phyloP scores from a whole-genome alignment of 139 green algal species.

The Volvox africanus region DNA sequence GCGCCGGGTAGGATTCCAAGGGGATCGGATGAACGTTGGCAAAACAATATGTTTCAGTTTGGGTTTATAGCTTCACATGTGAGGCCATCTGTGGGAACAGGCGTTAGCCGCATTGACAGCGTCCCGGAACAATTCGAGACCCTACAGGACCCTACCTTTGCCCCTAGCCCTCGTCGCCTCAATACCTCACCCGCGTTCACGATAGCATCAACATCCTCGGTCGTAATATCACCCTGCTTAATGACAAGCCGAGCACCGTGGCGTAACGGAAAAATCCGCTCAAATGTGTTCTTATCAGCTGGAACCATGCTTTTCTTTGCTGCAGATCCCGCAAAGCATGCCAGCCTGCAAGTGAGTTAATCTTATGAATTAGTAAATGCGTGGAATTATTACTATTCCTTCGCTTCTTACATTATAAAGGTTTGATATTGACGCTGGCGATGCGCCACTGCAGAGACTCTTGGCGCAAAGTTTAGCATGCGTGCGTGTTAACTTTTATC shows the following conservation, averaged over 20 bases:
- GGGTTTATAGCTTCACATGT: no score
- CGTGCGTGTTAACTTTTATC: neutral
- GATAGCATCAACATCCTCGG: constrained; percentile 80
- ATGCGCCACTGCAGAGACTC: neutral
- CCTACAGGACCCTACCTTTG: no score
- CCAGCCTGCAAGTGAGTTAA: neutral
- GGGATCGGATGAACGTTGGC: no score
- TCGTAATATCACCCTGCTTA: constrained; percentile 81
- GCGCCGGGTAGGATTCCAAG: no score
- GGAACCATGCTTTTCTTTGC: neutral
- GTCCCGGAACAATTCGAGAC: no score
- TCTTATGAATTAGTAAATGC: no score
- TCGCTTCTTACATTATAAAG: neutral
- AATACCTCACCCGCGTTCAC: constrained; percentile 83
- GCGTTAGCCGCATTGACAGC: no score
- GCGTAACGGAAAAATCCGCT: neutral
- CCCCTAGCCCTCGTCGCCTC: no score
- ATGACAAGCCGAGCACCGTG: constrained; percentile 57
- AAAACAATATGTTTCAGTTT: no score
- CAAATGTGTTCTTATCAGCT: neutral
- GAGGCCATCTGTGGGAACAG: no score
- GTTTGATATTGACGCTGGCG: neutral
- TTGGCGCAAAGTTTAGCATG: neutral
- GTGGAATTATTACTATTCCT: neutral
- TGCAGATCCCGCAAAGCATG: neutral